Evolutionary conservation across 1,284 basidiomycete species (phyloP).

Genomic region (Trichosporon inkin): DNA sequence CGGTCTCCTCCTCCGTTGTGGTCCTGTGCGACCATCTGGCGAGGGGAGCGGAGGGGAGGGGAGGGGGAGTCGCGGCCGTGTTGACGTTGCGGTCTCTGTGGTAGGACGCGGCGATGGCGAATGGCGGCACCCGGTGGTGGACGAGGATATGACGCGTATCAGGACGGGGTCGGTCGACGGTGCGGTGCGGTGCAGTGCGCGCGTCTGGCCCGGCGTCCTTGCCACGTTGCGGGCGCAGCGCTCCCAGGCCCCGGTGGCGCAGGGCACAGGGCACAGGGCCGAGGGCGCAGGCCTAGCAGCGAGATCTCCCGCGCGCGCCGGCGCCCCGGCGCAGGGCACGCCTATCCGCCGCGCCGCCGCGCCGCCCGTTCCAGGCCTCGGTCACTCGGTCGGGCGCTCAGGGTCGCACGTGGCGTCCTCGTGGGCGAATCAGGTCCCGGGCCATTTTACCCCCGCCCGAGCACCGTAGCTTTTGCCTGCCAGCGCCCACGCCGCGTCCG

Average conservation of each 20-base stretch:
- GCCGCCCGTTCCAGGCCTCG: too few species aligned
- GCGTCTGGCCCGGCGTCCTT: too few species aligned
- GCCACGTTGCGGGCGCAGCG: too few species aligned
- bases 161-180: not conserved
- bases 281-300: too few species aligned
- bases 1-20: conserved; percentile 10
- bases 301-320: too few species aligned
- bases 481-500: too few species aligned
- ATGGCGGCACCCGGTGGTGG: not conserved
- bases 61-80: not conserved
- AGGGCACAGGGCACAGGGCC: too few species aligned
- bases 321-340: too few species aligned
- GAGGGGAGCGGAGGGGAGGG: not conserved
- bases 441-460: not conserved
- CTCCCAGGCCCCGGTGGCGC: too few species aligned
- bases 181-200: too few species aligned
- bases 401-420: not conserved
- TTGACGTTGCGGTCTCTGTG: not conserved
- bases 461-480: not conserved
- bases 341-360: too few species aligned
- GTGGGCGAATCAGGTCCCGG: conserved; percentile 1
- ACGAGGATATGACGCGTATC: conserved; percentile 1
- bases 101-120: not conserved
- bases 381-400: not conserved
- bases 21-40: conserved; percentile 9